Percentiles rank a stretch among this genome's conserved stretches.
phyloP scores from a whole-genome alignment of 805 yeast species.

The Candida wancherniae region DNA sequence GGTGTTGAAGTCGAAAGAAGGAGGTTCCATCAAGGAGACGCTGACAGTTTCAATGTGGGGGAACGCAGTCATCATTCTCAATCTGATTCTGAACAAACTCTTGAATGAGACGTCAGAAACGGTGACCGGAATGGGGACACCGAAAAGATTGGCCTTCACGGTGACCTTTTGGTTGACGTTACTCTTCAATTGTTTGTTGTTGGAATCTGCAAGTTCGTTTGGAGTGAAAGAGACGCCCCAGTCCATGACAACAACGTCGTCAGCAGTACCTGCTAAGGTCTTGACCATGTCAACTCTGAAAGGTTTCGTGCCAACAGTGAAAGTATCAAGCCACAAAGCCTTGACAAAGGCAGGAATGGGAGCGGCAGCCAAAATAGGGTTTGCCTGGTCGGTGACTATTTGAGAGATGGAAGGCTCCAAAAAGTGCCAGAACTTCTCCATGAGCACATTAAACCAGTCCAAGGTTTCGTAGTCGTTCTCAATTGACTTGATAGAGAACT shows the following conservation, averaged over 20 bases:
- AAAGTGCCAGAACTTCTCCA: conserved; percentile 88
- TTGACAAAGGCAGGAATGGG: conserved; percentile 81
- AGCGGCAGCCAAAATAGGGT: conserved; percentile 73
- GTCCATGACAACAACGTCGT: conserved; percentile 95
- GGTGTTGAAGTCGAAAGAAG: conserved; percentile 80
- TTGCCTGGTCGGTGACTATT: conserved; percentile 79
- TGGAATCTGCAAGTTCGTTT: conserved; percentile 79
- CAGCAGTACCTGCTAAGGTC: conserved; percentile 83
- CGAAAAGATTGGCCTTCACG: conserved; percentile 77
- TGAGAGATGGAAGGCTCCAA: conserved; percentile 87
- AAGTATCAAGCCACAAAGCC: conserved; percentile 77
- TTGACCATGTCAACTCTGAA: conserved; percentile 89
- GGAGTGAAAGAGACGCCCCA: conserved; percentile 94
- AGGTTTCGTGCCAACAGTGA: conserved; percentile 93
- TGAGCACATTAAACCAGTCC: conserved; percentile 90
- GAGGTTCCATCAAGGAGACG: conserved; percentile 79
- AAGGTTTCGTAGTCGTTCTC: conserved; percentile 89
- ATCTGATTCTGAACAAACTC: conserved; percentile 70
- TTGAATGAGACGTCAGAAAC: conserved; percentile 77
- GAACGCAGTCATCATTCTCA: conserved; percentile 84
- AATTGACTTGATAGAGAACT: conserved; percentile 70
- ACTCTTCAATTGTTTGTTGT: conserved; percentile 77
- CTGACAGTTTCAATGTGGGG: conserved; percentile 94
- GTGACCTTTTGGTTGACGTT: conserved; percentile 78
- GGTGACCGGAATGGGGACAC: conserved; percentile 71